phyloP scores from a whole-genome alignment of 306 rosid species.

The Carpinus fangiana region DNA sequence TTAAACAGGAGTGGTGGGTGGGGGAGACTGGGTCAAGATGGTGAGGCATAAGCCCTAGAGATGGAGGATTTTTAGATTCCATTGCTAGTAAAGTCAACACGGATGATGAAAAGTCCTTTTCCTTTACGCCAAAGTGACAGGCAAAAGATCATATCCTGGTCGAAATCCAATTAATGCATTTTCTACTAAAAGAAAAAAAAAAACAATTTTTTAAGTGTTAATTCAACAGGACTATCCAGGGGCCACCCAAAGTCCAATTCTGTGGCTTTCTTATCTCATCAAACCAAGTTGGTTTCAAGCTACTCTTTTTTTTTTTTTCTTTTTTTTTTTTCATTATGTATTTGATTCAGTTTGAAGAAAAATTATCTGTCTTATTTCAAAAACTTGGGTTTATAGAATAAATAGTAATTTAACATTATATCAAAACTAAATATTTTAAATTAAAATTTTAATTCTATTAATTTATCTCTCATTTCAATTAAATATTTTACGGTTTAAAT shows the following conservation, averaged over 20 bases:
- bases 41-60: neutral
- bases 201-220: neutral
- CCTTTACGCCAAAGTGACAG: neutral
- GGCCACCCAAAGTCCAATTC: neutral
- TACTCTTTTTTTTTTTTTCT: neutral
- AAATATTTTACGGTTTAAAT: no score
- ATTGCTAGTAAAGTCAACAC: slow-evolving; percentile 21
- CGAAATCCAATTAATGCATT: neutral
- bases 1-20: neutral
- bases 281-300: neutral
- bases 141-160: neutral
- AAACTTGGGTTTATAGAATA: no score
- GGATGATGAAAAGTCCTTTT: slow-evolving; percentile 4
- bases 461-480: no score
- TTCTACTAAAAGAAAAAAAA: neutral
- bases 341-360: no score
- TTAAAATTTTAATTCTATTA: rapidly evolving
- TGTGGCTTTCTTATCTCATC: neutral
- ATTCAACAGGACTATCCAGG: neutral
- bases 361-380: no score
- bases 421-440: no score
- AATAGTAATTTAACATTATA: no score
- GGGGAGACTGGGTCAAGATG: slow-evolving; percentile 12
- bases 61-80: neutral
- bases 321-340: neutral